Evolutionary conservation across 75 land plant genomes (phyloP), one percentile per base, ranked within the genome.

Genomic region (Picea glauca): DNA sequence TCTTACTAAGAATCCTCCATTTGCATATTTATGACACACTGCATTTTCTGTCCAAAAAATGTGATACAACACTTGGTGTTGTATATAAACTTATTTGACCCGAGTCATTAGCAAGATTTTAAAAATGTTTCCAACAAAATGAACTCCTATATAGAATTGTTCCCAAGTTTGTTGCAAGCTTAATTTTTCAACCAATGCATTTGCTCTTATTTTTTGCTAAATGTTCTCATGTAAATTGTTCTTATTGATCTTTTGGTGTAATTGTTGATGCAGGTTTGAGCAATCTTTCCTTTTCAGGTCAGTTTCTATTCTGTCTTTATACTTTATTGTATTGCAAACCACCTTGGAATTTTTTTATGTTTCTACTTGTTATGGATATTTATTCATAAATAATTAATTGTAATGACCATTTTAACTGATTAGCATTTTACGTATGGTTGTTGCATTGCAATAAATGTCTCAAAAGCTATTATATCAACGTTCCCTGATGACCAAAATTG

Each of bases 261-360:
- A 4, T 63, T 66, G 35, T 66, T 43, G 23, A n/a, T 70, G 73
- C 73, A 70, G 73, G 50, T 70, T 70, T 70, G 54, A 70, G 50
- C 73, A 70, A 70, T n/a, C 73, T 70, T 70, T 70, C 73, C 43
- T 40, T 70, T 14, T 23, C 73, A 70, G 73, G 73, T 70, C 50
- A 70, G 73, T n/a, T 40, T 46, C 2, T 3, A 8, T 7, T 40
- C 2, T 70, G 23, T 70, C n/a, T 18, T 70, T 43, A 33, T 38
- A 46, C 7, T 70, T 70, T 70, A 35, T 15, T 17, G 50, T 43
- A 43, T 40, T 20, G 20, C 54, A 38, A 2, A n/a, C 18, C 20
- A n/a, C 54, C 43, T 40, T 70, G 50, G 3, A 40, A 43, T 43
- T 13, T 68, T 68, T 11, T 40, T 40, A 70, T 40, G 35, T 70